Base-by-base conservation (phyloP, 192 early-diverging fungal species). In the Pilaira anomala region DNA sequence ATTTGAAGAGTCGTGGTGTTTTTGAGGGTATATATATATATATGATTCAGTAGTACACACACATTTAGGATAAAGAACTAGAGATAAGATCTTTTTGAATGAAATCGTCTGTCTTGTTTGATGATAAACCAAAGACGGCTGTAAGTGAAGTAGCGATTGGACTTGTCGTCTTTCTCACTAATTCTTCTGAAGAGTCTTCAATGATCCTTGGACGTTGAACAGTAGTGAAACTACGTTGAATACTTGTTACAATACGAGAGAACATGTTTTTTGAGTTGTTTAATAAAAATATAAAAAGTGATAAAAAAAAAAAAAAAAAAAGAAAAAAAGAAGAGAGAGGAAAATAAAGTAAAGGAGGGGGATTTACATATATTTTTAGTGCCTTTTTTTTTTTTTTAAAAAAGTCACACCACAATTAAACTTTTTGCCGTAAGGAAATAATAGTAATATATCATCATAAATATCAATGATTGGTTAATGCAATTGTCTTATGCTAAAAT, bases 1-100 rank as follows among this genome's bases (percentile, higher is more conserved):
- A 28, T 19, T 24, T 48, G 48, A 46, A n/a, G n/a, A n/a, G n/a
- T n/a, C n/a, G n/a, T n/a, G n/a, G n/a, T n/a, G n/a, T n/a, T n/a
- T n/a, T n/a, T n/a, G n/a, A n/a, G n/a, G n/a, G n/a, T n/a, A n/a
- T n/a, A n/a, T n/a, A n/a, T n/a, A n/a, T n/a, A n/a, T n/a, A n/a
- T n/a, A n/a, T n/a, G n/a, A n/a, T n/a, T n/a, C n/a, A n/a, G n/a
- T n/a, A n/a, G 33, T 6, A 4, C 6, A 5, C 33, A 1, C 33
- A 5, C 6, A 9, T 36, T 67, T 56, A 67, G 21, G 39, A 46
- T 33, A 25, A 50, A 12, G 55, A 48, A 19, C 46, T 46, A 50
- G 65, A 57, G 13, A 67, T 48, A 13, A 67, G 56, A 49, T 67
- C 65, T 29, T 59, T 46, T 24, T 55, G 65, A 3, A 67, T 59